Evolutionary conservation across 768 basidiomycete genomes (phyloP).

Genomic region (Trametes cubensis): DNA sequence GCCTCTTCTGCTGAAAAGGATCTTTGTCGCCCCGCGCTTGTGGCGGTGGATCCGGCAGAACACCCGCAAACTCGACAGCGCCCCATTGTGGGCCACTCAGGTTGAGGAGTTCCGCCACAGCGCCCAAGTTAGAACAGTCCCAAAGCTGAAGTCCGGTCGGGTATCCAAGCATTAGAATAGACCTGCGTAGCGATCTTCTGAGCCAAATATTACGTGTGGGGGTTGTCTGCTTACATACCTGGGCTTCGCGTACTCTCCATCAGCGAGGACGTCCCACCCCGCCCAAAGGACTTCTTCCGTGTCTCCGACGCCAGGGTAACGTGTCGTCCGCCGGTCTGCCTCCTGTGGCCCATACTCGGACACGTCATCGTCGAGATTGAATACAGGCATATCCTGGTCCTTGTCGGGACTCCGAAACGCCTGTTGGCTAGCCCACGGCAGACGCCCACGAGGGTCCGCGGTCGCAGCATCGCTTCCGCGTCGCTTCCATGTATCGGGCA

Average conservation of each 20-base stretch:
- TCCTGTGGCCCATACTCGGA: conserved; percentile 21
- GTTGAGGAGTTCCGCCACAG: conserved; percentile 57
- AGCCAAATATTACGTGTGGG: background rate
- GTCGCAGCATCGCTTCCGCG: conserved; percentile 24
- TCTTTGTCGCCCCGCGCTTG: conserved; percentile 27
- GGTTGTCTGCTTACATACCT: conserved; percentile 23
- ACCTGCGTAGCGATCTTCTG: conserved; percentile 33
- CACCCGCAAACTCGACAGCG: conserved; percentile 40
- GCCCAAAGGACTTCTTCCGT: conserved; percentile 48
- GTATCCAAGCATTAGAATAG: conserved; percentile 57
- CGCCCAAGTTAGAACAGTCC: conserved; percentile 58
- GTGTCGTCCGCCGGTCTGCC: conserved; percentile 19
- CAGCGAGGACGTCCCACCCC: conserved; percentile 43
- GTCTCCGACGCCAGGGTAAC: conserved; percentile 34
- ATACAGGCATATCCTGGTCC: conserved; percentile 23
- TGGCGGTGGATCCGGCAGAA: conserved; percentile 41
- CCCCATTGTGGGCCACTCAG: conserved; percentile 43
- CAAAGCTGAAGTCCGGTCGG: conserved; percentile 57
- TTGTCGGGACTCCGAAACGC: conserved; percentile 3
- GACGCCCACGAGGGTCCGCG: background rate
- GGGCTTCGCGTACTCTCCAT: conserved; percentile 11
- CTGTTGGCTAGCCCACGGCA: background rate
- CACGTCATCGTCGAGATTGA: conserved; percentile 34
- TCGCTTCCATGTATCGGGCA: conserved; percentile 21
- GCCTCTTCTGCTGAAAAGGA: conserved; percentile 36